A percentile compares a stretch with the other conserved stretches of the same genome.
Conservation (phyloP, 2,329 filamentous ascomycete genomes). For the Ceratocystiopsis minuta region DNA sequence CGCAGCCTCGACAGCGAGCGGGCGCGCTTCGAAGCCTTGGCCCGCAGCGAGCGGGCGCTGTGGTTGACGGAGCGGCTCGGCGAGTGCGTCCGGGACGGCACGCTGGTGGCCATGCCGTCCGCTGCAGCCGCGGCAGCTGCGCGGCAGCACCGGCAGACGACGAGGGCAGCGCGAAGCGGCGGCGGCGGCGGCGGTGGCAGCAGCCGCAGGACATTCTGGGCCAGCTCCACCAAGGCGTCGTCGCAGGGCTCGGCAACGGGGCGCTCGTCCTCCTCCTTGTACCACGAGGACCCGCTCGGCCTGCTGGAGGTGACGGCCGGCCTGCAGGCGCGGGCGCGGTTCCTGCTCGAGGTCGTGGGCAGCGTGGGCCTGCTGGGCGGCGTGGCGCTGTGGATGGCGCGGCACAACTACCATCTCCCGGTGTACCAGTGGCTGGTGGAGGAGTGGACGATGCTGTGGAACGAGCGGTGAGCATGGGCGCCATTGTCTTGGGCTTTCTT, state of each 20-base stretch:
- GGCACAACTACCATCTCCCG: constrained; percentile 13
- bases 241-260: neutral
- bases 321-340: constrained; percentile 44
- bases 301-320: constrained; percentile 52
- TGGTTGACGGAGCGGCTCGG: constrained; percentile 52
- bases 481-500: neutral
- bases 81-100: constrained; percentile 49
- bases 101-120: constrained; percentile 28
- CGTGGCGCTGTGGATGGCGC: constrained; percentile 41
- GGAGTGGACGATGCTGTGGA: constrained; percentile 16
- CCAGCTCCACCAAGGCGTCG: neutral
- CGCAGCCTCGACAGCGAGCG: constrained; percentile 56
- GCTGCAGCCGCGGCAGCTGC: constrained; percentile 15
- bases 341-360: constrained; percentile 56
- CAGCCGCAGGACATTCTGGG: neutral
- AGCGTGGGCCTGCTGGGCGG: constrained; percentile 59
- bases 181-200: constrained; percentile 1
- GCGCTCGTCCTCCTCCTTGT: constrained; percentile 15
- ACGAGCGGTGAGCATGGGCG: constrained; percentile 6
- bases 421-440: constrained; percentile 12
- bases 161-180: constrained; percentile 1
- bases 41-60: constrained; percentile 42
- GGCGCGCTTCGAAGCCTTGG: constrained; percentile 46
- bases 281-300: constrained; percentile 59
- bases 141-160: neutral